Percentiles rank a stretch among this genome's conserved stretches.
phyloP scores from a whole-genome alignment of 164 flowering plant species.

The Warburgia ugandensis region DNA sequence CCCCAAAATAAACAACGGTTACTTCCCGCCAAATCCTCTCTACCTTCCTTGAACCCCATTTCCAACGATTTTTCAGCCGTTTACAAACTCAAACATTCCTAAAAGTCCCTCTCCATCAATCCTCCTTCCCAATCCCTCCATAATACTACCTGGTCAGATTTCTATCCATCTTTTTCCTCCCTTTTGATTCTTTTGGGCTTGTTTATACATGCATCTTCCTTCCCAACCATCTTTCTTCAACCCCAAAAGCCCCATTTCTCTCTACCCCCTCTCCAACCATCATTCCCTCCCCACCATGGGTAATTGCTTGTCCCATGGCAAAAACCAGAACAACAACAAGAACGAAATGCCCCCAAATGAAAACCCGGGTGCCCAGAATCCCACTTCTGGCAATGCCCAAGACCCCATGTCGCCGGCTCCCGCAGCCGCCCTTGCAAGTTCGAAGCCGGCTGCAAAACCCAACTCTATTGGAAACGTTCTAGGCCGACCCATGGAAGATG shows the following conservation, averaged over 20 bases:
- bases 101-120: constrained; percentile 5
- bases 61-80: constrained; percentile 2
- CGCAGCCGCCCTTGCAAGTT: too few relatives aligned
- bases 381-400: not conserved
- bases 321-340: too few relatives aligned
- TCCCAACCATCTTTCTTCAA: too few relatives aligned
- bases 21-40: constrained; percentile 15
- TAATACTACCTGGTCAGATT: not conserved
- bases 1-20: too few relatives aligned
- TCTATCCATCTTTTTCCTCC: too few relatives aligned
- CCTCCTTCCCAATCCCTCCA: not conserved
- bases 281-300: constrained; percentile 4
- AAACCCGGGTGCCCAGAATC: not conserved
- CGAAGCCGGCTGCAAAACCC: constrained; percentile 1
- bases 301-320: constrained; percentile 9
- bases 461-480: constrained; percentile 5
- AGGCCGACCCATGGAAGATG: constrained; percentile 18
- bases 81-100: not conserved
- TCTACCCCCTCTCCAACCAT: not conserved
- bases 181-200: too few relatives aligned
- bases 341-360: not conserved
- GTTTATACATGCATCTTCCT: too few relatives aligned
- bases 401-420: not conserved
- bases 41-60: too few relatives aligned
- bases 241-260: too few relatives aligned